These are phyloP conservation scores for Ajuga chamaepitys DNA, from an alignment of 257 asterid species.

Conservation along the genomic window DNA sequence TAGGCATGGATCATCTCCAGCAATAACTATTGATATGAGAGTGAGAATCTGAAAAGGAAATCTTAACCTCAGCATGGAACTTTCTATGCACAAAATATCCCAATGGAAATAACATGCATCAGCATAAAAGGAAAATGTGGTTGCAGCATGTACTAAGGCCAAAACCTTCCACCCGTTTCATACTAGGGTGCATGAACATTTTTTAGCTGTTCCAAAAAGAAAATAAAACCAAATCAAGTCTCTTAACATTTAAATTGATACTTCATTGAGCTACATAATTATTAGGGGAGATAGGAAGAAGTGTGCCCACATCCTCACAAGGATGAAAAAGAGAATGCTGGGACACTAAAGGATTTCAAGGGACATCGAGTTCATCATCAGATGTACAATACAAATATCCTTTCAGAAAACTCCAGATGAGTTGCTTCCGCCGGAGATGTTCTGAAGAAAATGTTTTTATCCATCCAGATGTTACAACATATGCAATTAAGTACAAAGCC, in stretches of 20 bases:
- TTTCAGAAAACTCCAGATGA: constrained; percentile 34
- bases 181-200: constrained; percentile 68
- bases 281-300: constrained; percentile 94
- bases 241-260: no score
- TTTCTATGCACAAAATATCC: constrained; percentile 84
- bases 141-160: constrained; percentile 95
- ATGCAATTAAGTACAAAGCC: constrained; percentile 94
- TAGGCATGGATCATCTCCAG: constrained; percentile 72
- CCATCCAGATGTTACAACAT: constrained; percentile 99
- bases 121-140: constrained; percentile 66
- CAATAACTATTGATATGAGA: constrained; percentile 78
- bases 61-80: constrained; percentile 64
- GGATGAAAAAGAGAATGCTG: constrained; percentile 67
- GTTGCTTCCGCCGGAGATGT: constrained; percentile 44
- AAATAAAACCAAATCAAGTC: background rate
- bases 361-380: constrained; percentile 61
- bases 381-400: constrained; percentile 33
- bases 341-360: constrained; percentile 80
- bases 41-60: constrained; percentile 92
- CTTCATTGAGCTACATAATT: constrained; percentile 75
- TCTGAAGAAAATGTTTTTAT: constrained; percentile 61
- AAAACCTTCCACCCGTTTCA: constrained; percentile 88
- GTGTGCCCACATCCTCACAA: constrained; percentile 84
- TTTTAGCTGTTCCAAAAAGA: constrained; percentile 48
- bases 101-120: constrained; percentile 91